Base-by-base conservation (phyloP, 2,329 filamentous ascomycete species). In the Trematosphaeria pertusa region DNA sequence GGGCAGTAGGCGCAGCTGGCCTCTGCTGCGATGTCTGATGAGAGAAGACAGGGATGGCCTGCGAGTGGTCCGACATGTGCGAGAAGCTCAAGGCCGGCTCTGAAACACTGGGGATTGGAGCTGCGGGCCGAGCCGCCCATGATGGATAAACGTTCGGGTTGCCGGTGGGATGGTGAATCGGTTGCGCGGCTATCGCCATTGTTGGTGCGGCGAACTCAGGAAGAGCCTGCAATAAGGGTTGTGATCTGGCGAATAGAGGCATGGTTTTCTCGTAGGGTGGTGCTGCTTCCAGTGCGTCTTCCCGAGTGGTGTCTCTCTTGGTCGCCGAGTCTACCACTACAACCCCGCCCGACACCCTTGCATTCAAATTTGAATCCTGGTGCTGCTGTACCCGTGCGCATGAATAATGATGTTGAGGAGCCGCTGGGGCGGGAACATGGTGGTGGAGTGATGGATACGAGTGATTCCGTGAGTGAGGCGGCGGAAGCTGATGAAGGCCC, bases 371-470 rank as follows among this genome's bases (percentile, higher is more conserved):
- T n/a, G n/a, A n/a, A n/a, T n/a, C n/a, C n/a, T n/a, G n/a, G n/a
- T n/a, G n/a, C n/a, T n/a, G n/a, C n/a, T n/a, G n/a, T n/a, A n/a
- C n/a, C n/a, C n/a, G n/a, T n/a, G n/a, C n/a, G n/a, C 18, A 21
- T 8, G 33, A 7, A 15, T 24, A 32, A 14, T 32, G 12, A 26
- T 24, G 9, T 12, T 28, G 24, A 12, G 24, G 24, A 28, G 24
- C 24, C 24, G 12, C 12, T 7, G 24, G 8, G 24, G 12, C 24
- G 24, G 24, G 12, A 12, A 7, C 24, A 18, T 38, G 10, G 9
- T 54, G 47, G 26, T 58, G 50, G 17, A 54, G 48, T 26, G 46
- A 54, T 6, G 61, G 62, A 50, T 58, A 65, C n/a, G 38, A 38
- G 28, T 52, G 41, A 9, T 52, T 46, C 33, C 48, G 33, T 32